Conservation (phyloP, 441 rosid genomes). For the Iberis amara region DNA sequence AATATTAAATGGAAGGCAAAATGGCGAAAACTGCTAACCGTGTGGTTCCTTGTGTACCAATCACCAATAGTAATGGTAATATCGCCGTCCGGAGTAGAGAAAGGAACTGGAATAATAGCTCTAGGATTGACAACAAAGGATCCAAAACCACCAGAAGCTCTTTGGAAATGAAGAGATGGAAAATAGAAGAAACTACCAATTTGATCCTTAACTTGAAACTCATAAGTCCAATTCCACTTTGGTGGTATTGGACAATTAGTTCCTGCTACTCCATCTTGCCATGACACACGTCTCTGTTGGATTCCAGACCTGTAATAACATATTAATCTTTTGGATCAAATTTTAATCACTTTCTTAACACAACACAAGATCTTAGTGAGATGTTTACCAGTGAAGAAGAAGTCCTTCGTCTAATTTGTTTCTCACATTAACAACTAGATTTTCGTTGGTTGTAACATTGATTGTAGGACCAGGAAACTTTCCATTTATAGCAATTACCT, state of each 20-base stretch:
- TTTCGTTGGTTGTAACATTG: conserved; percentile 80
- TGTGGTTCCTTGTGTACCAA: conserved; percentile 85
- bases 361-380: not conserved
- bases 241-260: conserved; percentile 92
- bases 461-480: conserved; percentile 85
- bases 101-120: conserved; percentile 70
- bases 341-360: too few relatives aligned
- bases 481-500: conserved; percentile 90
- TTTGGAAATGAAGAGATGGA: conserved; percentile 86
- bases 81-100: conserved; percentile 70
- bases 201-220: conserved; percentile 93
- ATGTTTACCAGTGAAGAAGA: conserved; percentile 69
- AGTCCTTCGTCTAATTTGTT: conserved; percentile 79
- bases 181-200: conserved; percentile 94
- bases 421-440: conserved; percentile 70
- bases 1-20: not conserved
- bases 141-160: conserved; percentile 91
- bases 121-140: conserved; percentile 70
- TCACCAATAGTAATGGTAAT: conserved; percentile 73
- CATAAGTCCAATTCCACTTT: conserved; percentile 94
- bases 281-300: conserved; percentile 78
- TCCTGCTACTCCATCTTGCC: conserved; percentile 96
- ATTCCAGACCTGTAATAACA: conserved; percentile 61
- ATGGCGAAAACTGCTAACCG: conserved; percentile 37
- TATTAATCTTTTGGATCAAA: too few relatives aligned